These are phyloP conservation scores for Schizochytrium sp. DNA, from an alignment of 108 stramenopile genomes.

Conservation along the genomic window DNA sequence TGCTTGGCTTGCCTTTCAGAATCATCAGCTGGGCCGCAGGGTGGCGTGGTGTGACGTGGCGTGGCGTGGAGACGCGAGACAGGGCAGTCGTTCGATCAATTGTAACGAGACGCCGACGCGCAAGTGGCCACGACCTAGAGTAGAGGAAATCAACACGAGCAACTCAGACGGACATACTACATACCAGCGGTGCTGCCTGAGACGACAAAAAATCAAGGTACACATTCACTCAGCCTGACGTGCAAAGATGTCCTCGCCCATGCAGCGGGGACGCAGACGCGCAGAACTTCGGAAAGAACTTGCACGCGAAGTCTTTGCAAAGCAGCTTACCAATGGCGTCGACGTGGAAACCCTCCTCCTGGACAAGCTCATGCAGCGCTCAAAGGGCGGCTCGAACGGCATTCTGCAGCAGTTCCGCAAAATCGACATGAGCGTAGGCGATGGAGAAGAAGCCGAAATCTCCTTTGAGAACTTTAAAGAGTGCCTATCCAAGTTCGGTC, in stretches of 20 bases:
- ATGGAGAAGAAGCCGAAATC: not conserved
- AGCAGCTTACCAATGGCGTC: not conserved
- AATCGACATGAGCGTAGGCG: not conserved
- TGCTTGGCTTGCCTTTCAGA: too few species aligned
- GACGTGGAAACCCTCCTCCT: not conserved
- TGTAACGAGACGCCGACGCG: too few species aligned
- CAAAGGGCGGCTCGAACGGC: not conserved
- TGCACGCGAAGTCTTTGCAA: not conserved
- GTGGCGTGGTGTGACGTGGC: too few species aligned
- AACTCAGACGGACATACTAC: too few species aligned
- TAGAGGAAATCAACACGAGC: too few species aligned
- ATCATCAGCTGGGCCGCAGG: too few species aligned
- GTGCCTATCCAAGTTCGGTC: not conserved
- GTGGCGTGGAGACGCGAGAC: too few species aligned
- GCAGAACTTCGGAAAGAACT: not conserved
- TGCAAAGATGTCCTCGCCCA: not conserved
- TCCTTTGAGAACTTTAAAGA: not conserved
- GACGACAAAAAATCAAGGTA: not conserved
- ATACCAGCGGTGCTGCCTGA: not conserved
- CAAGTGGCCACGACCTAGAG: too few species aligned
- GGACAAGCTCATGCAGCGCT: constrained; percentile 3
- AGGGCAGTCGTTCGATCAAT: too few species aligned
- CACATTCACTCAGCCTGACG: not conserved
- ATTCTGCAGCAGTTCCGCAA: not conserved
- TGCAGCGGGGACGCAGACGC: not conserved